Conservation (phyloP, 2,329 filamentous ascomycete species). For the Reticulascus tulasneorum region DNA sequence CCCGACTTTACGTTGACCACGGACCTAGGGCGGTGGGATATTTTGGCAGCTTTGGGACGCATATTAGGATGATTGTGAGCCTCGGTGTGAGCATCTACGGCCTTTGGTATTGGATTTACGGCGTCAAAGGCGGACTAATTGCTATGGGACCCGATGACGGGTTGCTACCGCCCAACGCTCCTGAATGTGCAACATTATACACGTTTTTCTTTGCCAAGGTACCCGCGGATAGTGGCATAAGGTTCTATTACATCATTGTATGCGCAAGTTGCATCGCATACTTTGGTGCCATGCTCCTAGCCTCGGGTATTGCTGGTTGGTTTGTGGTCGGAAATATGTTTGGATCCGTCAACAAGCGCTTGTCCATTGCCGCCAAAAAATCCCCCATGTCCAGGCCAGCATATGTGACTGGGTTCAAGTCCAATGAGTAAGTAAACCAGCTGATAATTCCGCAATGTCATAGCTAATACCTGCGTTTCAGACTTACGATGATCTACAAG, state of each 20-base stretch:
- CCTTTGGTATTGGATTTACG: slow-evolving; percentile 23
- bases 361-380: no score
- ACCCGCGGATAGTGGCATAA: slow-evolving; percentile 15
- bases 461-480: neutral
- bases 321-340: slow-evolving; percentile 8
- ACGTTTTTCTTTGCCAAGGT: slow-evolving; percentile 23
- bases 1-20: slow-evolving; percentile 16
- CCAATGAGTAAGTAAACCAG: slow-evolving; percentile 14
- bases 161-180: slow-evolving; percentile 9
- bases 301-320: slow-evolving; percentile 14
- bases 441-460: no score
- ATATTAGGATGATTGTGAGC: slow-evolving; percentile 18
- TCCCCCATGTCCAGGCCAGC: slow-evolving; percentile 8
- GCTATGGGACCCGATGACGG: slow-evolving; percentile 13
- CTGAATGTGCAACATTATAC: slow-evolving; percentile 14
- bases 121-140: slow-evolving; percentile 12
- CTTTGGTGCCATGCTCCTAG: slow-evolving; percentile 18
- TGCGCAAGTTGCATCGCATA: slow-evolving; percentile 15
- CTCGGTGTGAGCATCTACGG: slow-evolving; percentile 20
- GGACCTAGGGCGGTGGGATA: slow-evolving; percentile 15
- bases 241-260: slow-evolving; percentile 19
- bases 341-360: no score
- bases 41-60: slow-evolving; percentile 21
- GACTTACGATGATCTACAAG: slow-evolving; percentile 16
- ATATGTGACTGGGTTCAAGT: slow-evolving; percentile 18